These are phyloP conservation scores for Cenchrus purpureus DNA, from an alignment of 176 grass and related monocot genomes.

Conservation along the genomic window DNA sequence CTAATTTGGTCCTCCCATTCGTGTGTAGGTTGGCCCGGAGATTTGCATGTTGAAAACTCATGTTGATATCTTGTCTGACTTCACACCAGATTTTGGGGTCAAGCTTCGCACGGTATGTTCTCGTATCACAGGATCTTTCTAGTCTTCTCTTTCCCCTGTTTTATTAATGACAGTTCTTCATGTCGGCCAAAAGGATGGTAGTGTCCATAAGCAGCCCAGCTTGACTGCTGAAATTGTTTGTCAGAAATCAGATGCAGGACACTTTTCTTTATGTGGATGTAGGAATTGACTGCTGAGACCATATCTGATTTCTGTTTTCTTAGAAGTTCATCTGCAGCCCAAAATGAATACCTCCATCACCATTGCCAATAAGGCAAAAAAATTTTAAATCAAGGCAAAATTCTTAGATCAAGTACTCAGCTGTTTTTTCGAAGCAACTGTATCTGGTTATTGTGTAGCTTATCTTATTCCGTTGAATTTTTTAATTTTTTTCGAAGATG, in stretches of 20 bases:
- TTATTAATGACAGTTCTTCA: slow-evolving; percentile 29
- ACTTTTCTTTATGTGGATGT: too few relatives aligned
- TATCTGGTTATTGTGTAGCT: background rate
- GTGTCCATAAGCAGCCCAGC: background rate
- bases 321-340: background rate
- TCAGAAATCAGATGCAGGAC: too few relatives aligned
- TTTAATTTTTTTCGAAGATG: slow-evolving; percentile 59
- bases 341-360: background rate
- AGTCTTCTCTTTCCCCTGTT: background rate
- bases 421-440: too few relatives aligned
- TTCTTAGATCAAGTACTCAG: too few relatives aligned
- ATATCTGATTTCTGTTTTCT: background rate
- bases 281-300: too few relatives aligned
- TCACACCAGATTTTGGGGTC: slow-evolving; percentile 69
- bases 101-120: slow-evolving; percentile 71
- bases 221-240: background rate
- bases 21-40: slow-evolving; percentile 74
- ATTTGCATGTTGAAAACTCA: slow-evolving; percentile 96
- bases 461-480: background rate
- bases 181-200: slow-evolving; percentile 45
- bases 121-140: background rate
- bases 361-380: background rate
- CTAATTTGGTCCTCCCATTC: background rate
- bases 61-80: slow-evolving; percentile 92
- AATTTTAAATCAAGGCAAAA: background rate